phyloP scores from a whole-genome alignment of 257 asterid species.

The Nicotiana knightiana region DNA sequence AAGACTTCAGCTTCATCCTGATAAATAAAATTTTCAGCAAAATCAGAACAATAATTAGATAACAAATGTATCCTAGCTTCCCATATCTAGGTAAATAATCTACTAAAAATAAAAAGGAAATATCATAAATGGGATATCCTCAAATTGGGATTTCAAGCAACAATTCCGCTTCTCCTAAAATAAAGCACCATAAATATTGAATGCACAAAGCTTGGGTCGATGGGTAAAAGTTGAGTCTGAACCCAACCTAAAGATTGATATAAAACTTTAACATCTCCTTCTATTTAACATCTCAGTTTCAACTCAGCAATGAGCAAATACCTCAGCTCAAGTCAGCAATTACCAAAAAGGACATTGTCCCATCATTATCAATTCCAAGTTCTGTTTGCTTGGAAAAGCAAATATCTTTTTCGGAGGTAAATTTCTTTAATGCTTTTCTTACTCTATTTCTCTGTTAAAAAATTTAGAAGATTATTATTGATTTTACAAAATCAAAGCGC shows the following conservation, averaged over 20 bases:
- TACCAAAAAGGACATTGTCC: background rate
- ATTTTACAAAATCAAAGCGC: background rate
- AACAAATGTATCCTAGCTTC: background rate
- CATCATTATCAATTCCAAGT: background rate
- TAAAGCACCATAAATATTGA: background rate
- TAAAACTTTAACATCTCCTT: background rate
- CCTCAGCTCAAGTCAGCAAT: background rate
- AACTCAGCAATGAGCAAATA: too few species aligned
- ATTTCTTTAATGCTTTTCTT: background rate
- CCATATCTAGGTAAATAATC: background rate
- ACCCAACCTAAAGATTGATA: background rate
- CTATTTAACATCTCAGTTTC: background rate
- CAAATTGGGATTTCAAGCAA: background rate
- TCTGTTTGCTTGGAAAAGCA: background rate
- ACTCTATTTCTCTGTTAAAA: background rate
- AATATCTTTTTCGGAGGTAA: too few species aligned
- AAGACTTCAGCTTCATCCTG: constrained; percentile 89
- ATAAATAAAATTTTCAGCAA: constrained; percentile 8
- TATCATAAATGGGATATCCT: background rate
- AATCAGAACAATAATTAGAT: background rate
- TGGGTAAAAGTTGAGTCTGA: background rate
- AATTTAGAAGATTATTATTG: background rate
- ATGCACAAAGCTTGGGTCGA: background rate
- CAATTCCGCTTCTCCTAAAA: background rate
- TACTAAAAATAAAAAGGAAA: background rate